phyloP scores from a whole-genome alignment of 202 grass and related monocot species.

The Schoenoplectus tabernaemontani region DNA sequence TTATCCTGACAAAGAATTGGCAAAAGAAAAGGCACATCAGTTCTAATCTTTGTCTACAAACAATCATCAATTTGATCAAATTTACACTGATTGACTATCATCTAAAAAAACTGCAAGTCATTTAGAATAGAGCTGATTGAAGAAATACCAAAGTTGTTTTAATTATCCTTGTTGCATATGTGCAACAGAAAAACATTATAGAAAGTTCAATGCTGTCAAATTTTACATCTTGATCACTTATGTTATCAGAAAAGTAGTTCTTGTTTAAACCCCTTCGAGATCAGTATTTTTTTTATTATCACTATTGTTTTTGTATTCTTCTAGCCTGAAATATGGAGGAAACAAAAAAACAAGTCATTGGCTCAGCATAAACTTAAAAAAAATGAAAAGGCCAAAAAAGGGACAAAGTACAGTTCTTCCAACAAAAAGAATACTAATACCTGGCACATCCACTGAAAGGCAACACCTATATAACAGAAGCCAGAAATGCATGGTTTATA shows the following conservation, averaged over 20 bases:
- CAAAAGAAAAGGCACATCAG: not conserved
- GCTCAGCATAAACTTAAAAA: not conserved
- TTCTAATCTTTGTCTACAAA: not conserved
- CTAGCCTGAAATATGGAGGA: not conserved
- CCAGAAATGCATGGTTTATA: not conserved
- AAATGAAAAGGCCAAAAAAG: not conserved
- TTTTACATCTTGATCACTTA: not conserved
- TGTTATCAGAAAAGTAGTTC: not conserved
- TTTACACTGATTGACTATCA: not conserved
- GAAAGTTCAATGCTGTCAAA: not conserved
- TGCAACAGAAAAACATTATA: not conserved
- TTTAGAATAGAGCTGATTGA: not conserved
- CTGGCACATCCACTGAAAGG: not conserved
- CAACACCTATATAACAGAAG: not conserved
- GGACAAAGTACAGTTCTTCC: not conserved
- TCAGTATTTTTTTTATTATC: not conserved
- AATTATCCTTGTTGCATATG: not conserved
- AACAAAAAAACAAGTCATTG: not conserved
- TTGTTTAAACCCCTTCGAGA: not conserved
- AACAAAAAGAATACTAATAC: not conserved
- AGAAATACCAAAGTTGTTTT: not conserved
- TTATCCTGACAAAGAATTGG: conserved; percentile 32
- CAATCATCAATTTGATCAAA: not conserved
- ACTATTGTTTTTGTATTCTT: not conserved
- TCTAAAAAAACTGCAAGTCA: not conserved